Base-by-base conservation (phyloP, 768 basidiomycete species). In the Boletus vinaceobasis region DNA sequence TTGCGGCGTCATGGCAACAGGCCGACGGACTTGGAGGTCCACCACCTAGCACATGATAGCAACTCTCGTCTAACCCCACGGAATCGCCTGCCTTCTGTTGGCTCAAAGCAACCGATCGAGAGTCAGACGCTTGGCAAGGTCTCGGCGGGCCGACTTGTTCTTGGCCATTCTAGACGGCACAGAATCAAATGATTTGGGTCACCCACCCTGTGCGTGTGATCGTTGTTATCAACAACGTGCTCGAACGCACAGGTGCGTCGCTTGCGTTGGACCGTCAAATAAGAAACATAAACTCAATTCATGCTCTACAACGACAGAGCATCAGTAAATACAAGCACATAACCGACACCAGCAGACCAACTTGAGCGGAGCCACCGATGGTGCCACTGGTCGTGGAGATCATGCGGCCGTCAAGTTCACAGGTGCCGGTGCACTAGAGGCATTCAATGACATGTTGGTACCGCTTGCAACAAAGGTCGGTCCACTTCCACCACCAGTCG, bases 401-500 rank as follows among this genome's bases (percentile, higher is more conserved):
- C 36, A 23, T 23, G 2, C 8, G 5, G 68, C 68, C 15, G 74
- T 71, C 50, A 79, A 65, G 63, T 78, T 74, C 31, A 75, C 76
- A 11, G 77, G 74, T 10, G 68, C 55, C 11, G 74, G 72, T 17
- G 69, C 65, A 31, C 29, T 47, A 0, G 58, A 60, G 3, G 60
- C 32, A 19, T 71, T 79, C 46, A 77, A 53, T 39, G 53, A 47
- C 48, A 56, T 56, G 71, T 78, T 65, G 52, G 72, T 59, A 11
- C 62, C 62, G 3, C 58, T 52, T n/a, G 59, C 62, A 53, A 73
- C 55, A 67, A 75, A 74, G n/a, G 79, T 75, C 19, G 60, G 32
- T 35, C 76, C 74, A 39, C 68, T 68, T 49, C 77, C 23, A 23
- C 77, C 79, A 4, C 74, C 73, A 35, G 60, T 55, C 31, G 69